A percentile compares a stretch with the other conserved stretches of the same genome.
Evolutionary conservation across 2,329 filamentous ascomycete genomes (phyloP).

Genomic region (Beauveria scarabaeidicola): DNA sequence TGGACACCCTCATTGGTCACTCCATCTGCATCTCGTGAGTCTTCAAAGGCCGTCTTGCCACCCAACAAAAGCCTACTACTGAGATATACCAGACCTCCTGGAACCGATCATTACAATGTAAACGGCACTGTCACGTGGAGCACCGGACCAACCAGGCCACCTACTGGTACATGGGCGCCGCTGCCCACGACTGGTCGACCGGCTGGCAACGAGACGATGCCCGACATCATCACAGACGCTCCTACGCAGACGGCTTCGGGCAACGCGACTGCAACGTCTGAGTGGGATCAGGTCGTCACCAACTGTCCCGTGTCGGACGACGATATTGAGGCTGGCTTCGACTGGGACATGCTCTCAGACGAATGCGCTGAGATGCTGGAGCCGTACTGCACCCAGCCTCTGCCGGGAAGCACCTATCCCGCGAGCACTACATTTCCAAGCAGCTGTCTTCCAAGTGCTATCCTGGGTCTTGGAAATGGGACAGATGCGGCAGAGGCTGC

Average conservation of each 20-base stretch:
- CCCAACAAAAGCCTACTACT: not conserved
- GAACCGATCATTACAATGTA: not conserved
- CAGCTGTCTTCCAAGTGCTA: not conserved
- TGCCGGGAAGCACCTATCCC: not conserved
- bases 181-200: not conserved
- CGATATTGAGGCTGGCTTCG: not conserved
- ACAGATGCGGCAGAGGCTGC: not conserved
- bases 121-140: not conserved
- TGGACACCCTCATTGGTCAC: not conserved
- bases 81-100: not conserved
- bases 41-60: not conserved
- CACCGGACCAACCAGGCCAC: not conserved
- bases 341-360: not conserved
- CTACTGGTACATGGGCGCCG: not conserved
- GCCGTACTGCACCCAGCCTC: not conserved
- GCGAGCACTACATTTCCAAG: not conserved
- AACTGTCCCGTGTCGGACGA: not conserved
- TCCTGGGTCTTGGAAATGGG: not conserved
- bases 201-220: not conserved
- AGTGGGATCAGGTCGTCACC: not conserved
- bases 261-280: not conserved
- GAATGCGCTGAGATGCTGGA: not conserved
- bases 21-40: not conserved
- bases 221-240: not conserved
- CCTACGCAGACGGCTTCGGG: not conserved